phyloP scores from a whole-genome alignment of 225 moss, liverwort and hornwort genomes.

The Pseudisothecium myosuroides region DNA sequence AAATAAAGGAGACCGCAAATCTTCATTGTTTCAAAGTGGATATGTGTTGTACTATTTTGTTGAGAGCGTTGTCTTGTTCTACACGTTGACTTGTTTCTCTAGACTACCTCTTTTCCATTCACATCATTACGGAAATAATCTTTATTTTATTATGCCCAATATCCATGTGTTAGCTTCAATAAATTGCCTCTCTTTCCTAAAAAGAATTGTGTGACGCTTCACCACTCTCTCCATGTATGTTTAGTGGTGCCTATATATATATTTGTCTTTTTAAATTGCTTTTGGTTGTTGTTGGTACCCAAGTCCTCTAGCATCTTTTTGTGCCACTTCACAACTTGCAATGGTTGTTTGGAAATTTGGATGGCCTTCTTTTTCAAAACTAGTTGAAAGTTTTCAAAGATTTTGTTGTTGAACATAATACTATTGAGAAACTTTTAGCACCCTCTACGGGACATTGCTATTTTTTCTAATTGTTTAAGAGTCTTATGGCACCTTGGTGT shows the following conservation, averaged over 20 bases:
- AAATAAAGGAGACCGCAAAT: not conserved
- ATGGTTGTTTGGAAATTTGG: not conserved
- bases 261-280: not conserved
- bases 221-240: not conserved
- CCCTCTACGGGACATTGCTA: rapidly evolving
- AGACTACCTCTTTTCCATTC: not conserved
- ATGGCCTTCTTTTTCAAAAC: not conserved
- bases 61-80: not conserved
- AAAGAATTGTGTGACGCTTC: not conserved
- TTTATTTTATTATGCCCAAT: too few species aligned
- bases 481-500: not conserved
- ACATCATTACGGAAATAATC: not conserved
- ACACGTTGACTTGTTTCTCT: not conserved
- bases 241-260: too few species aligned
- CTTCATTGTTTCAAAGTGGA: not conserved
- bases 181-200: not conserved
- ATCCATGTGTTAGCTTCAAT: too few species aligned
- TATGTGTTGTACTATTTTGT: not conserved
- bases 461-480: not conserved
- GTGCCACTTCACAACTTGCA: not conserved
- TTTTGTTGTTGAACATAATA: not conserved
- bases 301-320: not conserved
- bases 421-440: not conserved
- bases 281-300: not conserved
- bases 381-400: not conserved